Evolutionary conservation across 2,329 filamentous ascomycete genomes (phyloP).

Genomic region (Alternaria hordeiaustralica): DNA sequence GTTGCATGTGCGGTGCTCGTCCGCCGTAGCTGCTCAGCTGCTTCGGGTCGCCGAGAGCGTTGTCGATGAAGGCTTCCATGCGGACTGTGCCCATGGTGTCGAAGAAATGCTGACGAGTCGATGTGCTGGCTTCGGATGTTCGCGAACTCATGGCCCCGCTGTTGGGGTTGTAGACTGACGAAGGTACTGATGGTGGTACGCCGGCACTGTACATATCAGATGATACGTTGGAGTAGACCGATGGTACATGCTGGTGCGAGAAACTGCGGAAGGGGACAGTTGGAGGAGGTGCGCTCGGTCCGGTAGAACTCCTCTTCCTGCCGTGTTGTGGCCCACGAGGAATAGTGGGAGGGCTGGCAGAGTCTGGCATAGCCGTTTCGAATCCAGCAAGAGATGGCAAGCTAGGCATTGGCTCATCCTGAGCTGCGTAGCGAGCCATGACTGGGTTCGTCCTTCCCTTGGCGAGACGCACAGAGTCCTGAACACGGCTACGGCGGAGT

Average conservation of each 20-base stretch:
- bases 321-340: conserved; percentile 74
- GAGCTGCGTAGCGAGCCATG: conserved; percentile 42
- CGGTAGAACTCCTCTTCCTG: conserved; percentile 89
- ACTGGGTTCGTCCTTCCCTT: conserved; percentile 67
- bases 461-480: conserved; percentile 88
- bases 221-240: conserved; percentile 48
- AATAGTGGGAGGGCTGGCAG: conserved; percentile 74
- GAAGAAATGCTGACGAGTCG: conserved; percentile 69
- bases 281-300: conserved; percentile 73
- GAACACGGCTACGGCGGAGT: conserved; percentile 67
- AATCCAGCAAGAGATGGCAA: conserved; percentile 35
- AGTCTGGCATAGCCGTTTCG: conserved; percentile 60
- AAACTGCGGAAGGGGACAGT: conserved; percentile 77
- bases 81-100: conserved; percentile 87
- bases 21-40: conserved; percentile 15
- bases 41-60: conserved; percentile 40
- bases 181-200: conserved; percentile 44
- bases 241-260: conserved; percentile 59
- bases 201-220: conserved; percentile 46
- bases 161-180: conserved; percentile 49
- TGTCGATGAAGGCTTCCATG: conserved; percentile 94
- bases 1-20: conserved; percentile 29
- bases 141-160: conserved; percentile 55
- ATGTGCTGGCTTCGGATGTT: conserved; percentile 59
- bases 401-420: conserved; percentile 40